Evolutionary conservation across 2,329 filamentous ascomycete genomes (phyloP), one percentile per base, ranked within the genome.

Genomic region (Malbranchea zuffiana): DNA sequence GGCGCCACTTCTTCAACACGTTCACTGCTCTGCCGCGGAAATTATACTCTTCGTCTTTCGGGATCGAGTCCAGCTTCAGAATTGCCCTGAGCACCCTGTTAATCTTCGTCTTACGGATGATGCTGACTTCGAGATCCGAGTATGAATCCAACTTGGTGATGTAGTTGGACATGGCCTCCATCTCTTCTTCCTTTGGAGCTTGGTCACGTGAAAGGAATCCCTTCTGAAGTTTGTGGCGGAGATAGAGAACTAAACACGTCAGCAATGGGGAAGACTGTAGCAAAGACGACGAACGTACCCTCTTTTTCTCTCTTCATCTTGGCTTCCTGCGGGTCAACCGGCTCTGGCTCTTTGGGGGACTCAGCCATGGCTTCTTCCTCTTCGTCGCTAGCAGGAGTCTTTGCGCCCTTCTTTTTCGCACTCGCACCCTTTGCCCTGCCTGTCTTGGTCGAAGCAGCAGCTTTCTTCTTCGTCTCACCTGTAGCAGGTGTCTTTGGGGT

Each of bases 1-100:
- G 80, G 59, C 82, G 92, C 90, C 90, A 98, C 60, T 80, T 82
- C 47, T 80, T 77, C n/a, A 96, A 68, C 32, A 98, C 70, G 4
- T 72, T 69, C 46, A 82, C 72, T 23, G 85, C 87, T 35, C 90
- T 80, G 46, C 78, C 68, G 66, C 90, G 92, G 74, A 98, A 95
- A 38, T 82, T 67, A 60, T 80, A 92, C 47, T 93, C 82, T 23
- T 87, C 82, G 47, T 98, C 90, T 43, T 79, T 80, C 4, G 87
- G 87, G 48, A 98, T 93, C 3, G 71, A 71, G 28, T 79, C 73
- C 6, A 98, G 69, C 67, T 94, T 95, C 51, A 95, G 68, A 47
- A 98, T 90, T 3, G 81, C 86, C 66, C 92, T 94, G 40, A 98
- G 72, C 7, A 98, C 88, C 67, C 98, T 98, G 75, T 96, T 88